Evolutionary conservation across 2,329 filamentous ascomycete species (phyloP), one percentile per base, ranked within the genome.

Genomic region (Aplosporella prunicola): DNA sequence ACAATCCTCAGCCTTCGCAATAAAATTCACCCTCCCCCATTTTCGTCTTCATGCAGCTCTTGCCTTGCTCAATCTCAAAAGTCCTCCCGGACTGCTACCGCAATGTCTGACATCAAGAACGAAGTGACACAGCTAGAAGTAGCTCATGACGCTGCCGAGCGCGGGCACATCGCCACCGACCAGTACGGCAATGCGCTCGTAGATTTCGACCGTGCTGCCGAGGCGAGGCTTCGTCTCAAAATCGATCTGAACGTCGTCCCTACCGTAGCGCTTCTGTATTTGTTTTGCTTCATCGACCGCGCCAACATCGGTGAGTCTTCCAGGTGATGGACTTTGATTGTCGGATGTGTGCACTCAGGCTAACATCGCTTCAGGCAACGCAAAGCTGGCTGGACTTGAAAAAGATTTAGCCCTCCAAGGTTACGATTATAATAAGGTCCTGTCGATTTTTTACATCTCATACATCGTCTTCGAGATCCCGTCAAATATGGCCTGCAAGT

Each of bases 391-490:
- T 3, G 78, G 78, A 0, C 61, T 84, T 14, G 74, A 80, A 39
- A 65, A 62, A 22, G 79, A 82, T 35, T 67, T 85, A 1, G 52
- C 61, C 0, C 57, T 85, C 39, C 56, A 52, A 9, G 70, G 70
- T 17, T 76, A 80, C 51, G 78, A 82, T 51, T 86, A 83, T 63
- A 86, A 85, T 50, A 59, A 61, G 17, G 64, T 83, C 2, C 66
- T 86, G 3, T 78, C 78, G 9, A 53, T 77, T 45, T 85, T 85
- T 60, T 85, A 81, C 57, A 67, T 86, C 51, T 74, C 74, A 6
- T 86, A 86, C 57, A 82, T 84, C 47, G 17, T 84, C 32, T 82
- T 81, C 46, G 75, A 84, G 54, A 79, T 86, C 27, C 80, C 82
- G 0, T 68, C 67, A 39, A 85, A 77, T 45, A 68, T 85, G 42